These are phyloP conservation scores for Talaromyces sp. DNA, from an alignment of 2,329 filamentous ascomycete genomes.

Conservation along the genomic window DNA sequence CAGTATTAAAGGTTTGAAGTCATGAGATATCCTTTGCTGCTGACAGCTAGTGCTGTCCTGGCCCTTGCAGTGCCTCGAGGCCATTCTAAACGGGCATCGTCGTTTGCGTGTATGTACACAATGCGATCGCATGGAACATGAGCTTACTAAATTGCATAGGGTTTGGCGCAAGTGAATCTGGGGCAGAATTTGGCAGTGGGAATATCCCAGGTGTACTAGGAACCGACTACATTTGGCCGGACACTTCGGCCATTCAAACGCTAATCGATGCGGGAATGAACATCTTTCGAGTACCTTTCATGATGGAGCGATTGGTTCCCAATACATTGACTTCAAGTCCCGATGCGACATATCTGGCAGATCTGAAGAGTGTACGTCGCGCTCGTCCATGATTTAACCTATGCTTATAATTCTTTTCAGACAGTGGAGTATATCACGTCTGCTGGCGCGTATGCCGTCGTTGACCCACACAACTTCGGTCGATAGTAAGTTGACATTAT, in stretches of 20 bases:
- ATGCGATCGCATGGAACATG: background rate
- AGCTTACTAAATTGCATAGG: slow-evolving; percentile 2
- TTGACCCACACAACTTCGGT: slow-evolving; percentile 66
- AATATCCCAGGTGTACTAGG: slow-evolving; percentile 13
- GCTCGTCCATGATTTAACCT: background rate
- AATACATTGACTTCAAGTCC: slow-evolving; percentile 18
- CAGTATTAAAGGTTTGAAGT: background rate
- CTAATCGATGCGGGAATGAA: slow-evolving; percentile 27
- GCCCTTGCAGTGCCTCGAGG: slow-evolving; percentile 11
- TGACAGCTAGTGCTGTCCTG: slow-evolving; percentile 10
- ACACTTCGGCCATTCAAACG: slow-evolving; percentile 24
- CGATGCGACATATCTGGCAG: slow-evolving; percentile 24
- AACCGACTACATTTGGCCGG: slow-evolving; percentile 27
- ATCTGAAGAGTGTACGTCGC: slow-evolving; percentile 20
- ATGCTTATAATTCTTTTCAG: slow-evolving; percentile 14
- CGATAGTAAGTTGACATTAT: slow-evolving; percentile 20
- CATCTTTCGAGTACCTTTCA: slow-evolving; percentile 30
- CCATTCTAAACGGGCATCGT: slow-evolving; percentile 12
- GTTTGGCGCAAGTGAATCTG: slow-evolving; percentile 14
- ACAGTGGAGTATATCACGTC: slow-evolving; percentile 43
- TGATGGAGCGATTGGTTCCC: slow-evolving; percentile 30
- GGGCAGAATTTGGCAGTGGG: slow-evolving; percentile 9
- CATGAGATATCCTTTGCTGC: slow-evolving; percentile 13
- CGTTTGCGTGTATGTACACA: slow-evolving; percentile 14
- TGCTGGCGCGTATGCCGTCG: slow-evolving; percentile 56